Conservation (phyloP, 2,329 filamentous ascomycete species). For the Phyllosticta ampelicida region DNA sequence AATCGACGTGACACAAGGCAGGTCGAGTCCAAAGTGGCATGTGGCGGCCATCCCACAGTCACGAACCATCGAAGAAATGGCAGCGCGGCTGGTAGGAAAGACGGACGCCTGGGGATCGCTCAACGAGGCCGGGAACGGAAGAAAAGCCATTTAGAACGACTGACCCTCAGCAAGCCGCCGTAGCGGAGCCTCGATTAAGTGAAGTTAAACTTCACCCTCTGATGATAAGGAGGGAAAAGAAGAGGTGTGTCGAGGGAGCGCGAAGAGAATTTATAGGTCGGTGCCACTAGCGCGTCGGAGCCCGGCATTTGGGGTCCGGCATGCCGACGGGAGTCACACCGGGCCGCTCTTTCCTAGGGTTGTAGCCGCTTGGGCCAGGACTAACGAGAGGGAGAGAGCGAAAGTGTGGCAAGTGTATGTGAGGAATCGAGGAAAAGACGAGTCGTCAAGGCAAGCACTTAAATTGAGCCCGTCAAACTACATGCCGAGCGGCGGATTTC, state of each 20-base stretch:
- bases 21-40: constrained; percentile 12
- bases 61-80: constrained; percentile 29
- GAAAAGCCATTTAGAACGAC: constrained; percentile 27
- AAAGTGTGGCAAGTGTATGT: background rate
- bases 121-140: constrained; percentile 35
- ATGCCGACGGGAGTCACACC: too few species aligned
- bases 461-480: too few species aligned
- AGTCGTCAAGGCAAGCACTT: background rate
- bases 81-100: constrained; percentile 30
- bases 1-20: background rate
- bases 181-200: constrained; percentile 30
- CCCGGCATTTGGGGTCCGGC: too few species aligned
- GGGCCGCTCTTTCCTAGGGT: too few species aligned
- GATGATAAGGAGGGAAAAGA: constrained; percentile 22
- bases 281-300: too few species aligned
- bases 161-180: constrained; percentile 34
- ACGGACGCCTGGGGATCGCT: constrained; percentile 23
- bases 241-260: constrained; percentile 6
- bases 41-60: constrained; percentile 35
- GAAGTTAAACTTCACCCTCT: constrained; percentile 24
- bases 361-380: too few species aligned
- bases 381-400: too few species aligned
- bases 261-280: background rate
- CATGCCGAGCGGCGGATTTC: too few species aligned
- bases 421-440: background rate